phyloP scores from a whole-genome alignment of 306 rosid genomes.

The Astragalus membranaceus region DNA sequence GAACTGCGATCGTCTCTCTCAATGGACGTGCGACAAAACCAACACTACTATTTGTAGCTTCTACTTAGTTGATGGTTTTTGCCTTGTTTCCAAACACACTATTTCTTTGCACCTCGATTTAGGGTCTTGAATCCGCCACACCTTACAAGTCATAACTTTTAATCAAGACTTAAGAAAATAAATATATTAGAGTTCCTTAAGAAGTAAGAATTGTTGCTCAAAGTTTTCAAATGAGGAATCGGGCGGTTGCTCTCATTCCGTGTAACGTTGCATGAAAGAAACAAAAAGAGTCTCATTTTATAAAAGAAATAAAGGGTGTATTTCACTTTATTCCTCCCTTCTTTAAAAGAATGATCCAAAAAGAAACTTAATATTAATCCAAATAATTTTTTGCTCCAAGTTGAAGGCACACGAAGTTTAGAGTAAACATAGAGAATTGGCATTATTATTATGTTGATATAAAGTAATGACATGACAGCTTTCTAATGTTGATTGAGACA shows the following conservation, averaged over 20 bases:
- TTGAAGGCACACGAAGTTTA: slow-evolving; percentile 15
- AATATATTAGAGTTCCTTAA: slow-evolving; percentile 9
- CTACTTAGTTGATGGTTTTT: too few species aligned
- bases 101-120: too few species aligned
- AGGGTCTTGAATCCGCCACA: too few species aligned
- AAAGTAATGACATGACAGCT: not conserved
- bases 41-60: too few species aligned
- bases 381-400: not conserved
- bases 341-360: slow-evolving; percentile 14
- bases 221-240: slow-evolving; percentile 27
- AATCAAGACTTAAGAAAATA: not conserved
- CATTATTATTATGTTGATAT: not conserved
- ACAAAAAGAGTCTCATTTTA: slow-evolving; percentile 24
- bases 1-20: too few species aligned
- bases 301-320: not conserved
- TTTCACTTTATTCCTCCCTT: slow-evolving; percentile 45
- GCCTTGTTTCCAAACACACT: too few species aligned
- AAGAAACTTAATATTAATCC: not conserved
- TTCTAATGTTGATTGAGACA: not conserved
- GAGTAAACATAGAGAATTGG: not conserved
- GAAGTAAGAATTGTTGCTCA: slow-evolving; percentile 18
- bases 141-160: not conserved
- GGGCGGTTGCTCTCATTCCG: not conserved
- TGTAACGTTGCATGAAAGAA: slow-evolving; percentile 20
- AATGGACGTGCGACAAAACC: too few species aligned